Percentiles rank a stretch among this genome's conserved stretches.
phyloP scores from a whole-genome alignment of 352 stramenopile species.

The Globisporangium middletonii region DNA sequence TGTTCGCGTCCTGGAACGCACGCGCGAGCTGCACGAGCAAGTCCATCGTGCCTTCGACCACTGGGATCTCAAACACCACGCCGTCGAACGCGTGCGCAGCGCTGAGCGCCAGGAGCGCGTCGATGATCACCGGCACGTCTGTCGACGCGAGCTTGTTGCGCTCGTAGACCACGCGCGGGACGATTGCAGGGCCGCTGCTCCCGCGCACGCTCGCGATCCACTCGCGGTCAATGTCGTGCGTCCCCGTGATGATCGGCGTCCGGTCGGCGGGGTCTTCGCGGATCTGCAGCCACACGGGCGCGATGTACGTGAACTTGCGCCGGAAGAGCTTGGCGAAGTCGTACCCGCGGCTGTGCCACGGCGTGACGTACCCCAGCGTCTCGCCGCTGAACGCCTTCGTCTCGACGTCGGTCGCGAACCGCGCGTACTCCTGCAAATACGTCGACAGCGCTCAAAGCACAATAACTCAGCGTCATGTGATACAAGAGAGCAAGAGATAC shows the following conservation, averaged over 20 bases:
- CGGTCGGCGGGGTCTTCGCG: constrained; percentile 37
- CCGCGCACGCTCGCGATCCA: constrained; percentile 52
- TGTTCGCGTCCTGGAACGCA: constrained; percentile 35
- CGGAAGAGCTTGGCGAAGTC: constrained; percentile 61
- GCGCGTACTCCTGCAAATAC: constrained; percentile 24
- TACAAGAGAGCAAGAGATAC: background rate
- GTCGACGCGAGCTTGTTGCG: constrained; percentile 46
- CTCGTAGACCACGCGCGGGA: constrained; percentile 77
- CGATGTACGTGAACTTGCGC: constrained; percentile 73
- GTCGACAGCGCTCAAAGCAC: background rate
- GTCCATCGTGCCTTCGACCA: constrained; percentile 49
- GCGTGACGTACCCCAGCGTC: constrained; percentile 71
- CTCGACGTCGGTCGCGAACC: constrained; percentile 13
- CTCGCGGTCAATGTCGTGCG: constrained; percentile 58
- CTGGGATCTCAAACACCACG: constrained; percentile 73
- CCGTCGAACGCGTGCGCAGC: constrained; percentile 51
- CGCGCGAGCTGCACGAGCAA: constrained; percentile 52
- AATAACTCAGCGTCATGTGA: background rate
- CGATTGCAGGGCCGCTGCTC: constrained; percentile 34
- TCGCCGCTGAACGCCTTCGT: constrained; percentile 39
- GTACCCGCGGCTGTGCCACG: constrained; percentile 79
- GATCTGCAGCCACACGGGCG: constrained; percentile 80
- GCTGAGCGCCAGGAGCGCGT: constrained; percentile 34
- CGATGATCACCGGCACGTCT: constrained; percentile 53
- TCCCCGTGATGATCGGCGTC: constrained; percentile 53